Percentiles rank a stretch among this genome's conserved stretches.
These are phyloP conservation scores for Penicillium decumbens DNA, from an alignment of 2,329 filamentous ascomycete genomes.

Conservation along the genomic window DNA sequence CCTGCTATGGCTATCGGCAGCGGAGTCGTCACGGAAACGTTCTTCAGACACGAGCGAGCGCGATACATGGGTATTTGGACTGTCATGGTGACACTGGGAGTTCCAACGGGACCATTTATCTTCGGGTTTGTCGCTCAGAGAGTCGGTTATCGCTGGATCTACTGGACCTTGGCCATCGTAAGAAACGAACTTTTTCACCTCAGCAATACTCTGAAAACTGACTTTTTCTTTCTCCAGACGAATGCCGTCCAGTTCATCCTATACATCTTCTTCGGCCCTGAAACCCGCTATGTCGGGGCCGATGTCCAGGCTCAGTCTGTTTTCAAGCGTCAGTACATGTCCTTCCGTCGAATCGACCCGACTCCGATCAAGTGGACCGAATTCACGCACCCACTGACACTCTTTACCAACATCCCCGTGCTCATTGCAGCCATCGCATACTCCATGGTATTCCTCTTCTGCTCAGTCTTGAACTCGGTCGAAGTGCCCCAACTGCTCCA, in stretches of 20 bases:
- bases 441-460: slow-evolving; percentile 55
- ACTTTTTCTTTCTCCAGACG: slow-evolving; percentile 27
- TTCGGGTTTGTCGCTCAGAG: slow-evolving; percentile 47
- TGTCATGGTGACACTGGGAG: slow-evolving; percentile 46
- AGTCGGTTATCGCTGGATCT: slow-evolving; percentile 56
- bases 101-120: slow-evolving; percentile 39
- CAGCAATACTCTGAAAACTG: slow-evolving; percentile 1
- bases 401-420: slow-evolving; percentile 47
- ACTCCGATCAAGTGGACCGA: slow-evolving; percentile 46
- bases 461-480: slow-evolving; percentile 51
- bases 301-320: slow-evolving; percentile 21
- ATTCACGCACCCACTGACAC: slow-evolving; percentile 50
- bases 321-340: slow-evolving; percentile 44
- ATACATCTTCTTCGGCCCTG: slow-evolving; percentile 52
- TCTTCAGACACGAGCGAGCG: slow-evolving; percentile 52
- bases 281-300: slow-evolving; percentile 48
- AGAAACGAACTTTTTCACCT: slow-evolving; percentile 12
- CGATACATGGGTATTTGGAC: slow-evolving; percentile 57
- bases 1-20: slow-evolving; percentile 52
- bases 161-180: slow-evolving; percentile 55
- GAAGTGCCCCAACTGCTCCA: slow-evolving; percentile 58
- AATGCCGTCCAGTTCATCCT: slow-evolving; percentile 53
- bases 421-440: slow-evolving; percentile 52
- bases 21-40: slow-evolving; percentile 54
- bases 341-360: slow-evolving; percentile 49